Evolutionary conservation across 1,284 basidiomycete genomes (phyloP), one percentile per base, ranked within the genome.

Genomic region (Tilletia setariae): DNA sequence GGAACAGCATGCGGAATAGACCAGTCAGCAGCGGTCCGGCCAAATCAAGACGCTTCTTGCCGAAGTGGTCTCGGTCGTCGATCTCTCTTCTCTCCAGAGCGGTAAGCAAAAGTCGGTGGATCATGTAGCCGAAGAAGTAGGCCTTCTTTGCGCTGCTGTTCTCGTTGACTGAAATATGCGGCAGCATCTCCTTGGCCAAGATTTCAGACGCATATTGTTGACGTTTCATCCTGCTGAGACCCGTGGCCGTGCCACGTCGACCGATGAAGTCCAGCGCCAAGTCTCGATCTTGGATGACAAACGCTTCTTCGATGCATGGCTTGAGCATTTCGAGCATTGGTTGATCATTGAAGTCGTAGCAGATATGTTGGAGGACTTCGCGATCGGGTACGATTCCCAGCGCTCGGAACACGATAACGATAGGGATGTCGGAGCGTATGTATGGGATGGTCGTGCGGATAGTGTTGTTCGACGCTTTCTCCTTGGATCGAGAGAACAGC

Each of bases 41-140:
- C 62, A 99, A 85, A 84, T 99, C 95, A 73, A 98, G 86, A 64
- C 95, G 89, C 85, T 99, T 99, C 85, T 98, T 98, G 67, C 95
- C 95, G 79, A 98, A 98, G 84, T 99, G 96, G 85, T 99, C 95
- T 85, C 95, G 93, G 85, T 99, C 95, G 82, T 99, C 95, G 47
- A 98, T 87, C 82, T 98, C 96, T 78, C 96, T 87, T 67, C 96
- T 87, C 81, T 98, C 94, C 77, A 98, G 84, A 19, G 94, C 94
- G 49, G 96, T 94, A 19, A 97, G 88, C 4, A 97, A 85, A 30
- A 99, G 86, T 69, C 96, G 90, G 85, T 98, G 95, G 64, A 98
- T 92, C 95, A 99, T 99, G 84, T 98, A 98, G n/a, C 96, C 96
- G 73, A 98, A 94, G 87, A 98, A 99, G 85, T 94, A 98, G 1